Conservation (phyloP, 257 asterid genomes). For the Solanum sejunctum region DNA sequence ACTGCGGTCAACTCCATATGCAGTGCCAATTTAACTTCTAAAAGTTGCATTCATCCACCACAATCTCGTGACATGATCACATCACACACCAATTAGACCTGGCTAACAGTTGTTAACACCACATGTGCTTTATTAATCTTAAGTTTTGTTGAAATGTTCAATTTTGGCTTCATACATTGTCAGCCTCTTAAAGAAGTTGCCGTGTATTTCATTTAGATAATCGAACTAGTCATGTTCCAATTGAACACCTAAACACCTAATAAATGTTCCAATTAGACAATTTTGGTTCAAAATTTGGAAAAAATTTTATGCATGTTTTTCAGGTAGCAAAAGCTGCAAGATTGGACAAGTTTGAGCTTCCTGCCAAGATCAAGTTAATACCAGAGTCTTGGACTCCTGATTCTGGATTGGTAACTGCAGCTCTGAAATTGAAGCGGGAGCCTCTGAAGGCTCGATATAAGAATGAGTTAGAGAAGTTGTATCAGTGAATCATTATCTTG, state of each 20-base stretch:
- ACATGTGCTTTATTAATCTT: not conserved
- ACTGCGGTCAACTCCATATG: not conserved
- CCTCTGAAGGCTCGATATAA: constrained; percentile 53
- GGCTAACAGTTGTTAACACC: not conserved
- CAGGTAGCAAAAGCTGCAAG: constrained; percentile 63
- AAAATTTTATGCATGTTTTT: not conserved
- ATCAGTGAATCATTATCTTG: constrained; percentile 24
- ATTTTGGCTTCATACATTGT: not conserved
- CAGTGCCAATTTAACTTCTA: not conserved
- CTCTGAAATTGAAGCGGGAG: constrained; percentile 82
- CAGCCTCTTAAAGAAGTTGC: not conserved
- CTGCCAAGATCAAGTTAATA: constrained; percentile 65
- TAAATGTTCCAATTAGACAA: not conserved
- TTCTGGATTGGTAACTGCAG: constrained; percentile 84
- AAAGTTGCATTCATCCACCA: not conserved
- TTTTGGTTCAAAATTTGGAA: not conserved
- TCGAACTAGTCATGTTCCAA: not conserved
- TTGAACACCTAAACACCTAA: not conserved
- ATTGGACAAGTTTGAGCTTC: constrained; percentile 72
- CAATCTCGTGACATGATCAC: not conserved
- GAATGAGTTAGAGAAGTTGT: constrained; percentile 48
- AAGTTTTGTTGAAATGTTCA: not conserved
- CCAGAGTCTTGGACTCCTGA: constrained; percentile 95
- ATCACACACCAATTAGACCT: not conserved
- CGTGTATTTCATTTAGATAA: not conserved